A percentile compares a stretch with the other conserved stretches of the same genome.
Conservation (phyloP, 108 stramenopile species). For the Nannochloropsis oceanica region DNA sequence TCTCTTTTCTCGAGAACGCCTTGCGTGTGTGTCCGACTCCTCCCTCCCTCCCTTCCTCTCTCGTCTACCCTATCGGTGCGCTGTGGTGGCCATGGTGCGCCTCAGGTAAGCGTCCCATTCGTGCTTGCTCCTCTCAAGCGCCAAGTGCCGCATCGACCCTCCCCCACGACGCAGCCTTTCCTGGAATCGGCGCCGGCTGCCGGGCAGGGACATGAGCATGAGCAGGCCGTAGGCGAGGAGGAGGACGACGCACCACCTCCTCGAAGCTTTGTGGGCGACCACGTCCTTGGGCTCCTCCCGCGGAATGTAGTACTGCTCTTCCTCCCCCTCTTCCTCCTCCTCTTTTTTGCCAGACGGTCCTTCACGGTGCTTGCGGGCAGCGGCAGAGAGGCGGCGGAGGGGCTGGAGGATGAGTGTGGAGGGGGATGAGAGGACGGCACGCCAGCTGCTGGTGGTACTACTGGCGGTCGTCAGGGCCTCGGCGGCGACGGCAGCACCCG, state of each 20-base stretch:
- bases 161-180: neutral
- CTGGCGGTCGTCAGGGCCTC: no score
- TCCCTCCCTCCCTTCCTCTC: neutral
- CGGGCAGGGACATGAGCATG: neutral
- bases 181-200: neutral
- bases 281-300: neutral
- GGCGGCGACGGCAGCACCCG: no score
- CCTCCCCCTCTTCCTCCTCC: neutral
- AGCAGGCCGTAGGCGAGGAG: neutral
- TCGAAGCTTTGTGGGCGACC: neutral
- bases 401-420: no score
- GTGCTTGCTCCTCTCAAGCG: neutral
- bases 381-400: neutral
- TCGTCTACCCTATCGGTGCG: neutral
- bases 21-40: neutral
- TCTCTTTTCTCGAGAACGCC: no score
- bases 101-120: neutral
- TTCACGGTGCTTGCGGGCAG: neutral
- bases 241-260: neutral
- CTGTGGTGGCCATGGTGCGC: neutral
- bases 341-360: neutral
- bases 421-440: no score
- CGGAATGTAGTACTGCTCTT: neutral
- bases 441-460: no score
- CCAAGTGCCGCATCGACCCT: neutral